phyloP scores from a whole-genome alignment of 345 rosid species.

The Citrus inodora region DNA sequence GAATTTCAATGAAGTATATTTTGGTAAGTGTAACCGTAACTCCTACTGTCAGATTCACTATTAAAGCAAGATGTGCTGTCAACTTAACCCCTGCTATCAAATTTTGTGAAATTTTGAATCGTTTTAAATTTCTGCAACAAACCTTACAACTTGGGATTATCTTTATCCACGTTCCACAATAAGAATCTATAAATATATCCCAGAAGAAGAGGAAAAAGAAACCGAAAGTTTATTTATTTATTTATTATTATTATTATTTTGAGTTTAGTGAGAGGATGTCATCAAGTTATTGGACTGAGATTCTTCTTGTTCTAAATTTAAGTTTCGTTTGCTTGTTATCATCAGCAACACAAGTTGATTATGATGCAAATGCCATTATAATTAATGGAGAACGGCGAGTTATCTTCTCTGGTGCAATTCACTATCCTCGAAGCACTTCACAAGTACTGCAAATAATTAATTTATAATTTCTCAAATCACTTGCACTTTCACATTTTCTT shows the following conservation, averaged over 20 bases:
- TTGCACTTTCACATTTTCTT: too few relatives aligned
- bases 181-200: neutral
- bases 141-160: neutral
- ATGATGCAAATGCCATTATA: conserved; percentile 32
- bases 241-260: too few relatives aligned
- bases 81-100: too few relatives aligned
- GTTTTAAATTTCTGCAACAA: too few relatives aligned
- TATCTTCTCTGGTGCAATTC: conserved; percentile 41
- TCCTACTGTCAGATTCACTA: too few relatives aligned
- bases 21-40: too few relatives aligned
- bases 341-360: neutral
- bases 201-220: too few relatives aligned
- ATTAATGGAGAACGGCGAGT: conserved; percentile 35
- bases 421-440: conserved; percentile 41
- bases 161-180: neutral
- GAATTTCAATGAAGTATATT: too few relatives aligned
- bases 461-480: too few relatives aligned
- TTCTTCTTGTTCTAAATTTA: neutral
- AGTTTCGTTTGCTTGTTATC: neutral
- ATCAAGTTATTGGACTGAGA: neutral
- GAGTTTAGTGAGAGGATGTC: neutral
- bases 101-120: neutral
- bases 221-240: too few relatives aligned
- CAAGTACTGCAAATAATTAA: conserved; percentile 9
- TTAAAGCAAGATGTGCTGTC: too few relatives aligned